Conservation (phyloP, 768 basidiomycete species). For the Rhizopogon sp. region DNA sequence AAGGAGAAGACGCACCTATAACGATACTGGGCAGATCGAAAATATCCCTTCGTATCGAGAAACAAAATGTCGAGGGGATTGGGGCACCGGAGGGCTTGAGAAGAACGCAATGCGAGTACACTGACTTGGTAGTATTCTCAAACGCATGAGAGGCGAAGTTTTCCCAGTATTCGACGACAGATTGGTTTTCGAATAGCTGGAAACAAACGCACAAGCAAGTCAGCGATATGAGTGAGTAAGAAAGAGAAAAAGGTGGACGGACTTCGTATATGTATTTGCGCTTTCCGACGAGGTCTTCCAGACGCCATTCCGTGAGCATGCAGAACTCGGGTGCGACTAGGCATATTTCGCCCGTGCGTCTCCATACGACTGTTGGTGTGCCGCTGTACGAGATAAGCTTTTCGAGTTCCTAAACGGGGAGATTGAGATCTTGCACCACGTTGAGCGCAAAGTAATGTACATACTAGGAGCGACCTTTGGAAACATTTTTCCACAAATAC, state of each 20-base stretch:
- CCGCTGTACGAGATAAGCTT: conserved; percentile 97
- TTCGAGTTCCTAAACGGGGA: conserved; percentile 71
- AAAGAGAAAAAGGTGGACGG: conserved; percentile 28
- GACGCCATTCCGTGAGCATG: conserved; percentile 86
- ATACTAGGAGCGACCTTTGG: conserved; percentile 84
- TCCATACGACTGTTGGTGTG: conserved; percentile 97
- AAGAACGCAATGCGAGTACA: conserved; percentile 88
- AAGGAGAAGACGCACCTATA: conserved; percentile 52
- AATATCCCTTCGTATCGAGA: conserved; percentile 89
- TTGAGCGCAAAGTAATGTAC: conserved; percentile 16
- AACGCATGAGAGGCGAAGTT: conserved; percentile 96
- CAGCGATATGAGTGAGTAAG: neutral
- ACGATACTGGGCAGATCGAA: conserved; percentile 88
- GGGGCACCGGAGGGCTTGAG: conserved; percentile 82
- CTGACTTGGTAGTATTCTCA: conserved; percentile 93
- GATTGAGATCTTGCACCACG: neutral
- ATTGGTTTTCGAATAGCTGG: conserved; percentile 92
- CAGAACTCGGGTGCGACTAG: conserved; percentile 96
- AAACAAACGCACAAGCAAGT: neutral
- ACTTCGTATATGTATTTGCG: conserved; percentile 44
- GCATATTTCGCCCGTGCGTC: conserved; percentile 96
- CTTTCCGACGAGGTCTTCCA: conserved; percentile 68
- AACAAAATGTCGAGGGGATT: conserved; percentile 91
- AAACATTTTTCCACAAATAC: conserved; percentile 95
- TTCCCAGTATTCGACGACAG: conserved; percentile 94